Evolutionary conservation across 2,329 filamentous ascomycete genomes (phyloP), one percentile per base, ranked within the genome.

Genomic region (Leptosphaerulina australis): DNA sequence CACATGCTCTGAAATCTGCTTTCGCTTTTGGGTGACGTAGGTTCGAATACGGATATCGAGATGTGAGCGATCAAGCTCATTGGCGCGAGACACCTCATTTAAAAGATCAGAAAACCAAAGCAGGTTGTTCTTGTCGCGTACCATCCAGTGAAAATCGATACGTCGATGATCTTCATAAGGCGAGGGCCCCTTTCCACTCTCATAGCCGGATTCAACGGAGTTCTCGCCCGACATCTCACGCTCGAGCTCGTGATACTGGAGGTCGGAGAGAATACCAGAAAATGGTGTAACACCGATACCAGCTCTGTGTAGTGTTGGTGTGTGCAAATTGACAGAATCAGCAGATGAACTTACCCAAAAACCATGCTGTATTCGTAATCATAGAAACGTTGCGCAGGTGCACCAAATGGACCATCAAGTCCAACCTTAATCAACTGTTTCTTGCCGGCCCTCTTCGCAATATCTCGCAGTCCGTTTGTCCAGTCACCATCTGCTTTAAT

Each of bases 71-170:
- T 68, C 58, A 5, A 57, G 56, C 35, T 76, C 70, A 15, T 77
- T 69, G 7, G 70, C 67, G 5, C 72, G 71, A 6, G 68, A 60
- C 3, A 70, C 67, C 49, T 69, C 67, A 58, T 83, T 84, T 4
- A 84, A 74, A 0, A 84, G 76, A 55, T 82, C 77, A 0, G 81
- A 81, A 41, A 85, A 80, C 82, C 82, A 84, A 3, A 80, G 72
- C 0, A 84, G 74, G 40, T 81, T 76, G 64, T 83, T 83, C 47
- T 77, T 75, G 36, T 84, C 81, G 17, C 81, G 79, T 0, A 84
- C 81, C 55, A 81, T 82, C 82, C 82, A 84, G 66, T 84, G 81
- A 50, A 84, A 83, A 58, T 84, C 82, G 1, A 83, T 77, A 3
- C 81, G 76, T 25, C 81, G 76, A 55, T 79, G 78, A 17, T 70